Evolutionary conservation across 495 filamentous ascomycete species (phyloP), one percentile per base, ranked within the genome.

Genomic region (Hypoxylon perforatum): DNA sequence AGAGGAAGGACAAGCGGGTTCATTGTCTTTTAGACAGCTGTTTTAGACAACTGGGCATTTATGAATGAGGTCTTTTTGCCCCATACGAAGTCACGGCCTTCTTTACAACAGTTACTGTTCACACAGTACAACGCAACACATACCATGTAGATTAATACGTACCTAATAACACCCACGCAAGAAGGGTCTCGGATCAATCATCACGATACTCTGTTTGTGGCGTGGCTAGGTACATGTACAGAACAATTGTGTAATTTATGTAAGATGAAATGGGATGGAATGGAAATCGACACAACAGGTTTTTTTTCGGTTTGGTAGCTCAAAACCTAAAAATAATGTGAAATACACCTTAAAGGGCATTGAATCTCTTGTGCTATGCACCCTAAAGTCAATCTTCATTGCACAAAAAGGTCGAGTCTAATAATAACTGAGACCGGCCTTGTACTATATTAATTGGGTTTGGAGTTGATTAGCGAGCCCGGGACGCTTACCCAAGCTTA

Each of bases 1-100:
- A n/a, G n/a, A n/a, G n/a, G n/a, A 46, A 51, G 21, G 65, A 63
- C 49, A 60, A 69, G 57, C 39, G 30, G 61, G 52, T 70, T 61
- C 57, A 57, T 70, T 30, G 57, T 65, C 57, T 53, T 28, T 45
- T 42, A n/a, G n/a, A n/a, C n/a, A n/a, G n/a, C n/a, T n/a, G n/a
- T n/a, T n/a, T n/a, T n/a, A n/a, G 52, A 57, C 39, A 19, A 56
- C 11, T 48, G 57, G 67, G 57, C 56, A 57, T 56, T 61, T 44
- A 18, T 21, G 47, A 47, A 51, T 59, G 36, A 36, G 36, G 5
- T 60, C 41, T 55, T 60, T 41, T 55, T 28, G 25, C 25, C 60
- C 65, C 59, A 48, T 52, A 69, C 56, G 65, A 69, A 57, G 60
- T 69, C 56, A 69, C 65, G 65, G 60, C 65, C 60, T 57, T 52